Evolutionary conservation across 768 basidiomycete species (phyloP), one percentile per base, ranked within the genome.

Genomic region (Tephrocybe sp.): DNA sequence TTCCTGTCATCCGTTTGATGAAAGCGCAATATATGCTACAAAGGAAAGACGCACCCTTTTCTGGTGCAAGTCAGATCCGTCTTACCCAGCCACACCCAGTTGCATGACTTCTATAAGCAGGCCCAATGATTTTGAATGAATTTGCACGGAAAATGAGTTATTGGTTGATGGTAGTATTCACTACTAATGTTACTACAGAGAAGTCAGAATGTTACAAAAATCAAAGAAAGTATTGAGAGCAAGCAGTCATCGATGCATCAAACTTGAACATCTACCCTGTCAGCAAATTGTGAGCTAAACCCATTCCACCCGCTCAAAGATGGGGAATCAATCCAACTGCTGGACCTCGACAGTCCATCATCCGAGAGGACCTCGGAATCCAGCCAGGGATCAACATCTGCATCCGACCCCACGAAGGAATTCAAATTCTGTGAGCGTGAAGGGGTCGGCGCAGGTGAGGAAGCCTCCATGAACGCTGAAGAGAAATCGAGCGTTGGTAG

Each of bases 401-500:
- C 50, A 41, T 61, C 65, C 10, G 45, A 43, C 21, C 56, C 59
- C 13, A 62, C 49, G 22, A 52, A 47, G 16, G 52, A 39, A 22
- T 54, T 25, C 42, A 51, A 13, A 34, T 33, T 19, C 23, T 52
- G 34, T n/a, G 59, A 43, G 16, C 31, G 42, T 25, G 31, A 34
- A 3, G 52, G 55, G 9, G 58, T 49, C 5, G 50, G 52, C 19
- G 41, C 39, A 29, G 49, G 53, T 13, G 52, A 55, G 13, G 52
- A 36, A 1, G 38, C 30, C 11, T 40, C 63, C 34, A 66, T 49
- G 61, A 76, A 78, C 7, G 73, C 66, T 4, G 82, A 76, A 0
- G 86, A 86, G 54, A 88, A 77, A 62, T 90, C 87, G 45, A 91
- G 74, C 1, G 81, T 86, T 4, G 90, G 89, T n/a, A 91, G 68